A percentile compares a stretch with the other conserved stretches of the same genome.
phyloP scores from a whole-genome alignment of 805 yeast species.

The Candida loeiensis region DNA sequence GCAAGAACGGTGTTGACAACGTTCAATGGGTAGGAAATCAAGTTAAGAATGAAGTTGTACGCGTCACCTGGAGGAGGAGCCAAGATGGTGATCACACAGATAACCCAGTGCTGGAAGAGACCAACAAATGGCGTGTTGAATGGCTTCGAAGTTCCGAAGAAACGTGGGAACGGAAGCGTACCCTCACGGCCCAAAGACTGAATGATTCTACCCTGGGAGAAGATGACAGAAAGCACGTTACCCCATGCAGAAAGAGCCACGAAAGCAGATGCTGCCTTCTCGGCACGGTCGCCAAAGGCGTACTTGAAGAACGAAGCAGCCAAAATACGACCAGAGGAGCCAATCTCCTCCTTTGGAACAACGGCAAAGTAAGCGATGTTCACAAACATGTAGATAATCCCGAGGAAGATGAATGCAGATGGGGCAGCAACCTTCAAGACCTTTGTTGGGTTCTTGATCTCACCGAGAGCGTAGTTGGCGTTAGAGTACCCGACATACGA shows the following conservation, averaged over 20 bases:
- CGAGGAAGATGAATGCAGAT: constrained; percentile 55
- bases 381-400: constrained; percentile 68
- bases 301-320: constrained; percentile 74
- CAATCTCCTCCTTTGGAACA: constrained; percentile 62
- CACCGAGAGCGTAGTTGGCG: constrained; percentile 80
- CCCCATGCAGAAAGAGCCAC: constrained; percentile 82
- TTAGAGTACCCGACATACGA: constrained; percentile 81
- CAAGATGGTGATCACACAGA: constrained; percentile 66
- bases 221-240: constrained; percentile 74
- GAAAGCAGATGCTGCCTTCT: constrained; percentile 70
- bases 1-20: constrained; percentile 68
- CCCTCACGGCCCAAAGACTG: constrained; percentile 85
- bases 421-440: constrained; percentile 76
- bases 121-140: constrained; percentile 73
- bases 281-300: constrained; percentile 68
- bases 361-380: constrained; percentile 81
- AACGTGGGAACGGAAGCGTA: constrained; percentile 65
- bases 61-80: constrained; percentile 86
- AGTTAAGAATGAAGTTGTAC: constrained; percentile 72
- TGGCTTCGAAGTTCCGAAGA: constrained; percentile 70
- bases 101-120: constrained; percentile 70
- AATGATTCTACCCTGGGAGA: constrained; percentile 76
- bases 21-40: constrained; percentile 78
- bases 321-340: constrained; percentile 60
- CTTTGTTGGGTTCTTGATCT: constrained; percentile 67